A percentile compares a stretch with the other conserved stretches of the same genome.
phyloP scores from a whole-genome alignment of 768 basidiomycete species.

The Agrocybe praecox region DNA sequence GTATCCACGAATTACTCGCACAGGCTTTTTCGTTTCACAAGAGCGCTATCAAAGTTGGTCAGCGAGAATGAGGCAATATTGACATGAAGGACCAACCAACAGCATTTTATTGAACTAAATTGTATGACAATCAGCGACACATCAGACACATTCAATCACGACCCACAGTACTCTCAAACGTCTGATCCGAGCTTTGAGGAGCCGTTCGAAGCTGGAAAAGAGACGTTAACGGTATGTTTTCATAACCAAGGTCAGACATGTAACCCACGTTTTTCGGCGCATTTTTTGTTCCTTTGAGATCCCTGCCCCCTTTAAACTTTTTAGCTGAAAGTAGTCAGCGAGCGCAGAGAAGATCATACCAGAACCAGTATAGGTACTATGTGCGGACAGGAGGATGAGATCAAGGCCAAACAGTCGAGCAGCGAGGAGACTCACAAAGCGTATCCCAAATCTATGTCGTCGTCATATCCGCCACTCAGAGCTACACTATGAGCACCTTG shows the following conservation, averaged over 20 bases:
- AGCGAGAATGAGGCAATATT: not conserved
- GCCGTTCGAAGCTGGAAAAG: constrained; percentile 79
- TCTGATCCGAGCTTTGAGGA: constrained; percentile 83
- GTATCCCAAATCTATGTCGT: constrained; percentile 82
- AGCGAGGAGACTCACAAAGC: constrained; percentile 62
- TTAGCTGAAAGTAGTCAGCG: not conserved
- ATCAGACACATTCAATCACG: not conserved
- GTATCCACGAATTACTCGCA: constrained; percentile 87
- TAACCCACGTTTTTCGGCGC: constrained; percentile 77
- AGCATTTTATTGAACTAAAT: constrained; percentile 68
- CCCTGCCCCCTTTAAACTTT: constrained; percentile 65
- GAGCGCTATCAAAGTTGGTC: constrained; percentile 52
- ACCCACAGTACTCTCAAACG: constrained; percentile 65
- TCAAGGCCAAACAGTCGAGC: not conserved
- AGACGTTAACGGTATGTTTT: constrained; percentile 21
- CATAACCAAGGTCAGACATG: not conserved
- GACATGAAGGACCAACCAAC: constrained; percentile 38
- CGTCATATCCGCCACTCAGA: constrained; percentile 87
- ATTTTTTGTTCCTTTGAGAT: constrained; percentile 81
- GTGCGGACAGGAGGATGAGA: not conserved
- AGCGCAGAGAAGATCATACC: constrained; percentile 37
- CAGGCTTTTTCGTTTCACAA: constrained; percentile 77
- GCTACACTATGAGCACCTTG: constrained; percentile 85
- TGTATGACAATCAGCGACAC: not conserved
- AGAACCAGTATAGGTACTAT: constrained; percentile 80